Conservation (phyloP, 371 early-diverging fungal species). For the Dinochytrium kinnereticum region DNA sequence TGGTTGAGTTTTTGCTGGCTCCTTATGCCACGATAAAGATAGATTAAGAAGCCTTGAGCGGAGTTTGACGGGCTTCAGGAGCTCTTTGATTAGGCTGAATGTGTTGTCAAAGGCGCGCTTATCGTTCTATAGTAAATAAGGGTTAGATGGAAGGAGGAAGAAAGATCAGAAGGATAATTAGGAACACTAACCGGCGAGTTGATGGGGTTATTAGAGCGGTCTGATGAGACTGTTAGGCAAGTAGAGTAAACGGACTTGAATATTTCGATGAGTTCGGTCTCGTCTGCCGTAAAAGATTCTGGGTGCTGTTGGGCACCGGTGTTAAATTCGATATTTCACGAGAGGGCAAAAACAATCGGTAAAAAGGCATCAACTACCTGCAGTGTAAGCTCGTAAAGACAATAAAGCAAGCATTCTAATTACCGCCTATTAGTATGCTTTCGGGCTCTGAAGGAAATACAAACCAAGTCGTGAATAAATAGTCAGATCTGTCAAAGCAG, state of each 20-base stretch:
- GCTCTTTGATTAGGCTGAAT: neutral
- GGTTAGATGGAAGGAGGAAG: neutral
- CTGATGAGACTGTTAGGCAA: neutral
- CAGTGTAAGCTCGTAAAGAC: slow-evolving; percentile 1
- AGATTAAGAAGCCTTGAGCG: neutral
- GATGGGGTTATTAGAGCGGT: too few species aligned
- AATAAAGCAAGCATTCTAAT: neutral
- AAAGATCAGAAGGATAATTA: neutral
- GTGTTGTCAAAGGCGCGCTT: neutral
- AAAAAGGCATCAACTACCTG: neutral
- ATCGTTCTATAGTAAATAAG: neutral
- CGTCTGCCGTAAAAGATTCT: neutral
- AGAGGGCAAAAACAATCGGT: too few species aligned
- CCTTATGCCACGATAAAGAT: neutral
- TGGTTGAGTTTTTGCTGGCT: neutral
- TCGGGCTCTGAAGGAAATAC: too few species aligned
- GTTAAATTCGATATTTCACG: neutral
- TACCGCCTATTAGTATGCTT: neutral
- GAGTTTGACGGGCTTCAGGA: slow-evolving; percentile 4
- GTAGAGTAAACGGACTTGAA: neutral
- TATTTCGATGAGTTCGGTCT: neutral
- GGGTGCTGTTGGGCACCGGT: neutral
- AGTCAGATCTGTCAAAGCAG: neutral
- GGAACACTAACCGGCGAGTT: too few species aligned
- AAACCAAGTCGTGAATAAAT: neutral